Conservation (phyloP, 768 basidiomycete species). For the Tephrocybe sp. region DNA sequence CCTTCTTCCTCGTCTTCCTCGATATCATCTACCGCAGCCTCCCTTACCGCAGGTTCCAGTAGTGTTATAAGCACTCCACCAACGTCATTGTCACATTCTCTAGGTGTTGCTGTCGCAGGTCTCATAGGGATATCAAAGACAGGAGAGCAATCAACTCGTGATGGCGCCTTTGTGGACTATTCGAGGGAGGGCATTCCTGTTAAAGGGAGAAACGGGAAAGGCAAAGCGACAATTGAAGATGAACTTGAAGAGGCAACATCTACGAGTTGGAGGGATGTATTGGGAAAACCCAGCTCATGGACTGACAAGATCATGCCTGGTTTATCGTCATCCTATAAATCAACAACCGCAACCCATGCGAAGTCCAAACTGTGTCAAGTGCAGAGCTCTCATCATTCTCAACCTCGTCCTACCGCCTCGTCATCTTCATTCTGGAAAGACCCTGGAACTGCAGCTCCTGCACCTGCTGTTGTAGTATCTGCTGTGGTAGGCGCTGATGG, state of each 20-base stretch:
- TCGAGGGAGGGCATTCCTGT: constrained; percentile 30
- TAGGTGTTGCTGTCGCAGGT: constrained; percentile 43
- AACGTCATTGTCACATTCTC: constrained; percentile 51
- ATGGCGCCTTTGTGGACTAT: constrained; percentile 2
- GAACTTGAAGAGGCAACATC: constrained; percentile 34
- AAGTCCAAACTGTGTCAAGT: constrained; percentile 31
- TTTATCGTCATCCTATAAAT: constrained; percentile 38
- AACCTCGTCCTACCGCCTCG: constrained; percentile 38
- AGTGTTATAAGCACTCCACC: constrained; percentile 57
- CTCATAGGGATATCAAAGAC: constrained; percentile 37
- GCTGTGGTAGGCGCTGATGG: constrained; percentile 46
- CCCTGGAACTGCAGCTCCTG: constrained; percentile 50
- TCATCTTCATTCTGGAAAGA: constrained; percentile 49
- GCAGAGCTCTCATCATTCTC: constrained; percentile 28
- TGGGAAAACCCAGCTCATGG: constrained; percentile 33
- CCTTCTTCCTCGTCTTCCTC: constrained; percentile 56
- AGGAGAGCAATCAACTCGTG: constrained; percentile 14
- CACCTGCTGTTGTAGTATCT: constrained; percentile 54
- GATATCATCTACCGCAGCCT: constrained; percentile 41
- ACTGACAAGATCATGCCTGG: constrained; percentile 38
- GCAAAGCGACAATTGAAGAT: constrained; percentile 27
- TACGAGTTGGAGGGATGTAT: constrained; percentile 37
- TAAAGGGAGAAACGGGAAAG: constrained; percentile 33
- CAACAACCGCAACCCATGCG: constrained; percentile 28
- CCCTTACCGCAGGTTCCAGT: constrained; percentile 36